Conservation (phyloP, 352 stramenopile species). For the Peronospora belbahrii region DNA sequence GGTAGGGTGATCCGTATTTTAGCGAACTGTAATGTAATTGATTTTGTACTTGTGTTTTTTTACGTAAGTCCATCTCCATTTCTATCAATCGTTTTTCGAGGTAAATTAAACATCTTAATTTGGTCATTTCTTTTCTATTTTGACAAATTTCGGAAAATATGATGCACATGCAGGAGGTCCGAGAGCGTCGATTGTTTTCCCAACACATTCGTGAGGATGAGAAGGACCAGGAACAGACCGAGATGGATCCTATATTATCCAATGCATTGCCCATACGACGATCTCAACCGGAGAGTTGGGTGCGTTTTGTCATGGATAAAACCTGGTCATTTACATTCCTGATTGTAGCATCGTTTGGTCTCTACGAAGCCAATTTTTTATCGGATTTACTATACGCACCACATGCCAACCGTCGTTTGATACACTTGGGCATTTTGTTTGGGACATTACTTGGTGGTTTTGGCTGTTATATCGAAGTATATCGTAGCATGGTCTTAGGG, state of each 20-base stretch:
- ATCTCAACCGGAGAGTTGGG: constrained; percentile 25
- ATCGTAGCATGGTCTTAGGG: constrained; percentile 44
- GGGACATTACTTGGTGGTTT: constrained; percentile 50
- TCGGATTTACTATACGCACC: constrained; percentile 46
- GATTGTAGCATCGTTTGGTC: constrained; percentile 34
- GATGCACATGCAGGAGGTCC: constrained; percentile 60
- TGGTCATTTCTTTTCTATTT: too few species aligned
- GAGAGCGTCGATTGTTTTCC: constrained; percentile 39
- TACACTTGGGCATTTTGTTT: constrained; percentile 46
- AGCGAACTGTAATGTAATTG: too few species aligned
- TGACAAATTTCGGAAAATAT: too few species aligned
- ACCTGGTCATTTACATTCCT: constrained; percentile 57
- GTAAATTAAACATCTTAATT: too few species aligned
- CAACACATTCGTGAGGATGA: constrained; percentile 1
- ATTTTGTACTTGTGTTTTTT: too few species aligned
- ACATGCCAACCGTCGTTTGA: constrained; percentile 40
- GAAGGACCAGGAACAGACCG: constrained; percentile 7
- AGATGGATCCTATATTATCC: constrained; percentile 39
- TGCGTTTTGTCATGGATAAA: constrained; percentile 42
- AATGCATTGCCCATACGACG: constrained; percentile 3
- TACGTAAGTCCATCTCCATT: too few species aligned
- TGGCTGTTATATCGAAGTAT: constrained; percentile 65
- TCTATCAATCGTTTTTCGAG: too few species aligned
- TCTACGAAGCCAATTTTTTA: constrained; percentile 57
- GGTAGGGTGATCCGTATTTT: too few species aligned